Base-by-base conservation (phyloP, 768 basidiomycete genomes). In the Leccinum sublutescens region DNA sequence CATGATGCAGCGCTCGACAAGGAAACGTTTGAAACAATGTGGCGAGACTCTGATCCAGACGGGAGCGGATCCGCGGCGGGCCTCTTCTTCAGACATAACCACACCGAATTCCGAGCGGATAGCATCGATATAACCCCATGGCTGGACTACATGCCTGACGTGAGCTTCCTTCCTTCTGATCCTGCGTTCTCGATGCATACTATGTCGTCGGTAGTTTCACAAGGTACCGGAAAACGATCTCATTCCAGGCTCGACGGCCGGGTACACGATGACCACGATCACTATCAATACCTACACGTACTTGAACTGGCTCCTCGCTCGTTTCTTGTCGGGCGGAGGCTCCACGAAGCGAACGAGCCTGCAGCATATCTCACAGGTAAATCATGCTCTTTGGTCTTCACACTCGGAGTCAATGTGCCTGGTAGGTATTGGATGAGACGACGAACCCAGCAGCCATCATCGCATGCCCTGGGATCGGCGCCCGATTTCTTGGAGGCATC, bases 1-100 rank as follows among this genome's bases (percentile, higher is more conserved):
- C 17, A 23, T 36, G 45, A 38, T 59, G 17, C 45, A 93, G 89
- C 76, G 12, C 77, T 91, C 62, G 88, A 92, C 67, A 74, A 80
- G 56, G 85, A 85, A 59, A 93, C 90, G 1, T 91, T 94, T 70
- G 71, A 85, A n/a, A 76, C 74, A 4, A 83, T 93, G 82, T 91
- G 88, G 88, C 75, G 81, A 58, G 76, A 92, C 62, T 91, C 91
- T 0, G 80, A 78, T 4, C 83, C 84, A 0, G 82, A 81, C 2
- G 76, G 76, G 33, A 31, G 6, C n/a, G 54, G 53, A 15, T 76
- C 77, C 11, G 79, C 82, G 0, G 84, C 88, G 59, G 77, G 79
- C 23, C 85, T 82, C 59, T 89, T 93, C 77, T 71, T 87, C 40
- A 84, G 88, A 45, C 71, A 87, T 14, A 74, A 72, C 0, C 86